Percentiles rank a stretch among this genome's conserved stretches.
Conservation (phyloP, 441 rosid genomes). For the Populus hybrid region DNA sequence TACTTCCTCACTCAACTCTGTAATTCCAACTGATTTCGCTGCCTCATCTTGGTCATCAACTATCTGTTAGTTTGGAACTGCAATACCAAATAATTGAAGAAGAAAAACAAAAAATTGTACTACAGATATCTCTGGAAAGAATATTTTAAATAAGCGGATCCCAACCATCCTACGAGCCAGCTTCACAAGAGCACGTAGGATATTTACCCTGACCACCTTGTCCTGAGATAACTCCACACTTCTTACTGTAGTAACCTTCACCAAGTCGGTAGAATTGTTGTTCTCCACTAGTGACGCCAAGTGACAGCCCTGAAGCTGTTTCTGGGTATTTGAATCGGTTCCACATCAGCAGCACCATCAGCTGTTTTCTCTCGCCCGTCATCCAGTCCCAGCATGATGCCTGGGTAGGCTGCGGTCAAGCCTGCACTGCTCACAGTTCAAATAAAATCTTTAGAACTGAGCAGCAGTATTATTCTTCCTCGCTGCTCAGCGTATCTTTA, state of each 20-base stretch:
- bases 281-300: conserved; percentile 26
- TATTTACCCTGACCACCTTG: conserved; percentile 40
- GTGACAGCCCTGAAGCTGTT: conserved; percentile 24
- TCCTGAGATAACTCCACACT: conserved; percentile 29
- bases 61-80: conserved; percentile 47
- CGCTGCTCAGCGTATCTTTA: too few relatives aligned
- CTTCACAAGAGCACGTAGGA: conserved; percentile 13
- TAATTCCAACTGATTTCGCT: conserved; percentile 33
- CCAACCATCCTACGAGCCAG: conserved; percentile 7
- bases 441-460: conserved; percentile 8
- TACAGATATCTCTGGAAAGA: too few relatives aligned
- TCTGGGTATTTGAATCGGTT: conserved; percentile 21
- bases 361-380: conserved; percentile 33
- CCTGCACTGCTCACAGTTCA: conserved; percentile 35
- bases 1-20: conserved; percentile 43
- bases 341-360: conserved; percentile 24
- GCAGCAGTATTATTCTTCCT: background rate
- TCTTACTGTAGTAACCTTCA: conserved; percentile 37
- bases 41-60: conserved; percentile 32
- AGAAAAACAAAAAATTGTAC: too few relatives aligned
- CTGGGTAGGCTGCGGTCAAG: conserved; percentile 30
- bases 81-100: conserved; percentile 10
- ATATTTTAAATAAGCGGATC: conserved; percentile 12
- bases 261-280: conserved; percentile 33
- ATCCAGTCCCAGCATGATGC: conserved; percentile 35